phyloP scores from a whole-genome alignment of 2,329 filamentous ascomycete genomes.

The Hawksworthiomyces lignivorus region DNA sequence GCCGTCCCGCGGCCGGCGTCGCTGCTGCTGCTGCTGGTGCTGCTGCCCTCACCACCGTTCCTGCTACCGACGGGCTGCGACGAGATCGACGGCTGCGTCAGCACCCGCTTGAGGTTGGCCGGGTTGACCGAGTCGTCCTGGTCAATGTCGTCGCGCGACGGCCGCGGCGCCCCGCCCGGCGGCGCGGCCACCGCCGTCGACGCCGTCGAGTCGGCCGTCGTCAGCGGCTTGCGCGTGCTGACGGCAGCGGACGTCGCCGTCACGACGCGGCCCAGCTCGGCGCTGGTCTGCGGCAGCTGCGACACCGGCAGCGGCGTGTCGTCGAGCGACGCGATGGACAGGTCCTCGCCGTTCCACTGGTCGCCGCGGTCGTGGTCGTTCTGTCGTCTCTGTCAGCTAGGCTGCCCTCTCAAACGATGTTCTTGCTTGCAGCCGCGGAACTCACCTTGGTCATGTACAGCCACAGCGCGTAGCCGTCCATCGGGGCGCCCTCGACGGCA shows the following conservation, averaged over 20 bases:
- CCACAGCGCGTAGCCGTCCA: conserved; percentile 87
- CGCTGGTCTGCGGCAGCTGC: conserved; percentile 38
- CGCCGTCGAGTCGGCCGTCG: conserved; percentile 25
- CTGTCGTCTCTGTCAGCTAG: conserved; percentile 27
- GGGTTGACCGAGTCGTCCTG: conserved; percentile 59
- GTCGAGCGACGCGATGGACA: conserved; percentile 82
- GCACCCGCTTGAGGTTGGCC: conserved; percentile 63
- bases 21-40: background rate
- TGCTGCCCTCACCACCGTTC: background rate
- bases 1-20: background rate
- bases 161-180: conserved; percentile 2
- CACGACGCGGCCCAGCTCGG: conserved; percentile 33
- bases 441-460: conserved; percentile 66
- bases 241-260: conserved; percentile 22
- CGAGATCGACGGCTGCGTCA: conserved; percentile 61
- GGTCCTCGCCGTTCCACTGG: conserved; percentile 94
- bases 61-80: conserved; percentile 42
- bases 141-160: conserved; percentile 29
- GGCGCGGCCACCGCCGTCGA: conserved; percentile 9
- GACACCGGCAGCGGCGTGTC: conserved; percentile 58
- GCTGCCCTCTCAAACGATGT: too few species aligned
- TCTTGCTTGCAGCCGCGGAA: background rate
- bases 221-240: conserved; percentile 38
- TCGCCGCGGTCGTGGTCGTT: conserved; percentile 89
- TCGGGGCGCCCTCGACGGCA: conserved; percentile 73